These are phyloP conservation scores for Pleurotus salmoneostramineus DNA, from an alignment of 768 basidiomycete species.

Conservation along the genomic window DNA sequence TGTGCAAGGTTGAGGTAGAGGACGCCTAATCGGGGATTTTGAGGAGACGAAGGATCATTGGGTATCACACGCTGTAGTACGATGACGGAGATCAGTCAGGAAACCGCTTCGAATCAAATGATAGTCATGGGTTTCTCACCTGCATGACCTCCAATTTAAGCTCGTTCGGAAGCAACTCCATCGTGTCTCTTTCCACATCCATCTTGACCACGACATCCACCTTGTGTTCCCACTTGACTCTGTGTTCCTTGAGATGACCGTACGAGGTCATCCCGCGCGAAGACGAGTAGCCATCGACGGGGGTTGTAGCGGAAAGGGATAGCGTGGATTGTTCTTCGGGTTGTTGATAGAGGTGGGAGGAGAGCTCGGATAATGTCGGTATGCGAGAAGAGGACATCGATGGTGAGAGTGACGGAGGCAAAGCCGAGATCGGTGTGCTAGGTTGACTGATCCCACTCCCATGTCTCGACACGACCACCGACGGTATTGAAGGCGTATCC, in stretches of 20 bases:
- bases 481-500: constrained; percentile 11
- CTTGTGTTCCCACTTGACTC: constrained; percentile 55
- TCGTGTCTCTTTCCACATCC: constrained; percentile 50
- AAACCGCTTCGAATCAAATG: not conserved
- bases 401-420: not conserved
- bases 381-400: not conserved
- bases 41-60: constrained; percentile 51
- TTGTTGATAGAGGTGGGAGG: constrained; percentile 8
- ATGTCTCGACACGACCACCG: constrained; percentile 12
- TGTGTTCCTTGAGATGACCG: constrained; percentile 59
- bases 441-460: not conserved
- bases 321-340: constrained; percentile 13
- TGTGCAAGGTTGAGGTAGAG: constrained; percentile 73
- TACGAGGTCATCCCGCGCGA: constrained; percentile 62
- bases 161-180: constrained; percentile 51
- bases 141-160: constrained; percentile 67
- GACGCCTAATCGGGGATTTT: constrained; percentile 59
- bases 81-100: not conserved
- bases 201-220: constrained; percentile 56
- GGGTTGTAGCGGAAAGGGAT: constrained; percentile 3
- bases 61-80: constrained; percentile 37
- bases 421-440: not conserved
- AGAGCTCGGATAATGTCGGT: constrained; percentile 3
- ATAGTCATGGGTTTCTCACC: constrained; percentile 7
- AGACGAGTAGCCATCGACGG: constrained; percentile 21